These are phyloP conservation scores for Suillus cothurnatus DNA, from an alignment of 768 basidiomycete species.

Conservation along the genomic window DNA sequence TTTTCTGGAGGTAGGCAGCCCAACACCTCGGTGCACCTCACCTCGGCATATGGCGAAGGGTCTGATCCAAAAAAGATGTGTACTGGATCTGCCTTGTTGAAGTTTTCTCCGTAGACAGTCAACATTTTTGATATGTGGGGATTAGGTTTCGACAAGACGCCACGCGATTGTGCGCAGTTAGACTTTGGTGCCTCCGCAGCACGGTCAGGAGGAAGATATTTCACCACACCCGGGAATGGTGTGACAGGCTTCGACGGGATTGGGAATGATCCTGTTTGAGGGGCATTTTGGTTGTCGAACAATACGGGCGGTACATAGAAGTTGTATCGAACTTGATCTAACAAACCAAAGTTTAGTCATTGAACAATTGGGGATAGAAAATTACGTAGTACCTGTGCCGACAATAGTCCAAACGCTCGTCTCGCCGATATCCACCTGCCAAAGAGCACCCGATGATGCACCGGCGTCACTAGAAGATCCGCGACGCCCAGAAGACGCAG, in stretches of 20 bases:
- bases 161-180: conserved; percentile 65
- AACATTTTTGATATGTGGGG: conserved; percentile 79
- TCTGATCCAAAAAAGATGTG: conserved; percentile 86
- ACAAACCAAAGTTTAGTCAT: conserved; percentile 14
- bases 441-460: conserved; percentile 76
- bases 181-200: conserved; percentile 82
- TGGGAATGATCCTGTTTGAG: conserved; percentile 72
- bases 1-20: conserved; percentile 80
- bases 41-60: conserved; percentile 84
- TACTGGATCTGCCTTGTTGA: conserved; percentile 79
- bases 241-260: conserved; percentile 83
- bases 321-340: conserved; percentile 91
- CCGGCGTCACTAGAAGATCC: conserved; percentile 67
- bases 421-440: conserved; percentile 92
- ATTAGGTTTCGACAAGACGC: conserved; percentile 73
- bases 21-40: conserved; percentile 84
- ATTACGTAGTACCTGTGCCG: conserved; percentile 68
- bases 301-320: conserved; percentile 88
- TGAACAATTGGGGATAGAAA: conserved; percentile 8
- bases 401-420: conserved; percentile 95
- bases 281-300: conserved; percentile 78
- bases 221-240: conserved; percentile 84
- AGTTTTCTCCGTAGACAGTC: conserved; percentile 89
- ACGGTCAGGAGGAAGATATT: conserved; percentile 89
- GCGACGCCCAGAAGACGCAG: conserved; percentile 65